Base-by-base conservation (phyloP, 345 rosid genomes). In the Dipteronia sinensis region DNA sequence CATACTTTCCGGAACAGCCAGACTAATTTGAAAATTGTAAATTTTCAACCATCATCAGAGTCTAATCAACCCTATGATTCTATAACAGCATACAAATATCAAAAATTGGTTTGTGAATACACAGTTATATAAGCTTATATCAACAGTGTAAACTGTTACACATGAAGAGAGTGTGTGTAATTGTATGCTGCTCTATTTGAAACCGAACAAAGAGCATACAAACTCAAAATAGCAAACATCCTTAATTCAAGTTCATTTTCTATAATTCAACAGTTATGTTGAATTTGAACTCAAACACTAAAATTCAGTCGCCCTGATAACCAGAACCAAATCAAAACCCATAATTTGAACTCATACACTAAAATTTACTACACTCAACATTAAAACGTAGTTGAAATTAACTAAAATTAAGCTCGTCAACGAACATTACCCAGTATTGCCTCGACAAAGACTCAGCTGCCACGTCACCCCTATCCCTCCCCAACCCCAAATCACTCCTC, bases 361-460 rank as follows among this genome's bases (percentile, higher is more conserved):
- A 73, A 17, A 82, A 77, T 27, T 38, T 23, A 16, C 27, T n/a
- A 59, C 42, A 31, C 46, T 23, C 13, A 47, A 61, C 10, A 65
- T 34, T 44, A 27, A 47, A 27, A 73, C 15, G 11, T 22, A 67
- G 64, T 38, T 17, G 17, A 44, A 79, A 76, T 67, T 71, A 71
- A 22, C 76, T 46, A 70, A 67, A 78, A 76, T 72, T 69, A 46
- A 72, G 75, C 23, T 75, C 29, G 20, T 44, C 76, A 72, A 84
- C 93, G 12, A 49, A 59, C 22, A 49, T 86, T 83, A 94, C 99
- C 99, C 99, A 97, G 78, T 93, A 97, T 82, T 89, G 94, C 83
- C 97, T 86, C 23, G 99, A 90, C 87, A 90, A 85, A 74, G 84
- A 82, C 89, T 94, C 92, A 1, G 94, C 93, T 16, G 90, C 79